These are phyloP conservation scores for Tolypocladium pustulatum DNA, from an alignment of 2,329 filamentous ascomycete genomes.

Conservation along the genomic window DNA sequence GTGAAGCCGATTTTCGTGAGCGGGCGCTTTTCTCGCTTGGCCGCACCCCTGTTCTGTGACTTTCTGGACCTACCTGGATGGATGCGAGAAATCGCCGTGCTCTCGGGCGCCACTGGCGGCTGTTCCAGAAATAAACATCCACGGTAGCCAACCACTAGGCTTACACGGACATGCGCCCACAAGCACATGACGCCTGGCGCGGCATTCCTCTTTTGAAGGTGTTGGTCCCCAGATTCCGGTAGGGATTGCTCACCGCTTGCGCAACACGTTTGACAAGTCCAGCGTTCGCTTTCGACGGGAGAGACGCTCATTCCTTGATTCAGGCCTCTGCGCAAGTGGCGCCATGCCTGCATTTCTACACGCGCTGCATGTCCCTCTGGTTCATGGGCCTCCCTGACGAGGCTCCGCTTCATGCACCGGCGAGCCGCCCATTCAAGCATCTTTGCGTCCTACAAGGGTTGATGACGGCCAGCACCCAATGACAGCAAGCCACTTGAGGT, in stretches of 20 bases:
- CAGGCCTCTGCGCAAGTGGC: not conserved
- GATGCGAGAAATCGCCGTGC: not conserved
- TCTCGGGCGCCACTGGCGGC: conserved; percentile 20
- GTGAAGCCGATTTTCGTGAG: not conserved
- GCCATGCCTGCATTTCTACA: not conserved
- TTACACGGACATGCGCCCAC: conserved; percentile 5
- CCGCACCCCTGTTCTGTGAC: not conserved
- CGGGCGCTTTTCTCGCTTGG: not conserved
- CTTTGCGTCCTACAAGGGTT: not conserved
- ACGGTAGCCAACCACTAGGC: conserved; percentile 12
- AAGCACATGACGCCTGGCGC: conserved; percentile 7
- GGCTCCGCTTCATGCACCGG: not conserved
- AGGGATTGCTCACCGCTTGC: not conserved
- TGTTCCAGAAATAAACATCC: conserved; percentile 20
- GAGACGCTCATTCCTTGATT: not conserved
- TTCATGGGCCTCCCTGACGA: not conserved
- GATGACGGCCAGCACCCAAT: not conserved
- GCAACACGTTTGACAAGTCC: not conserved
- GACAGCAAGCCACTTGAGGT: not conserved
- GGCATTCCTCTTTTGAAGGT: not conserved
- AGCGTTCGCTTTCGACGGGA: not conserved
- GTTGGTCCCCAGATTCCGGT: not conserved
- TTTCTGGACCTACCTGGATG: conserved; percentile 2
- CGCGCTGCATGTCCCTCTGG: not conserved
- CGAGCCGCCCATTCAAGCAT: not conserved